Evolutionary conservation across 441 rosid species (phyloP), one percentile per base, ranked within the genome.

Genomic region (Jatropha multifida): DNA sequence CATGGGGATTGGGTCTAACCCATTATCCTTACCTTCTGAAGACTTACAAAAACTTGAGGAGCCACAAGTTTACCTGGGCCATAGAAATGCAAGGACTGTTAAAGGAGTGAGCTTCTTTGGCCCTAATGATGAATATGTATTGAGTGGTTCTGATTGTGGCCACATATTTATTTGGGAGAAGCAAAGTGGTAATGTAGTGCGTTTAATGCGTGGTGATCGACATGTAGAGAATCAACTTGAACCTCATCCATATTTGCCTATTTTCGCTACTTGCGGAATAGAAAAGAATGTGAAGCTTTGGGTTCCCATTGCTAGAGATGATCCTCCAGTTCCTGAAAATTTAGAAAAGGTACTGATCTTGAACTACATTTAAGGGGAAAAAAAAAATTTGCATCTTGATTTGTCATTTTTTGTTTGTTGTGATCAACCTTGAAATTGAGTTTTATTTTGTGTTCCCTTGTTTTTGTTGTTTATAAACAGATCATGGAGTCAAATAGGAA

Each of bases 101-200:
- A 89, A 92, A 80, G 94, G 95, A 74, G 97, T 90, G 77, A 92
- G 79, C 71, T 89, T 92, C 81, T 86, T 90, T 18, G 94, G 97
- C 65, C 95, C 94, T 26, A 81, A 83, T 65, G 92, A 86, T 79
- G 97, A 90, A 63, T 88, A 90, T 79, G 89, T 90, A 58, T 74
- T 78, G 46, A 90, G 91, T 71, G 97, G 95, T 62, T 92, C 97
- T 69, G 97, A 92, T 80, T 92, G 94, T 65, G 92, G 95, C 70
- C 89, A 86, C 68, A 85, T 92, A 54, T 92, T 89, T 77, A 84
- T 90, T 38, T 92, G 97, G 97, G 85, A 80, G 82, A 92, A 92
- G 87, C 78, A 68, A 73, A 90, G 81, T 4, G 88, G 86, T 52
- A 87, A 83, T 83, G 90, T 92, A 52, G 84, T 89, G 58, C 89